phyloP scores from a whole-genome alignment of 2,329 filamentous ascomycete genomes.

The Aspergillus ochraceus region DNA sequence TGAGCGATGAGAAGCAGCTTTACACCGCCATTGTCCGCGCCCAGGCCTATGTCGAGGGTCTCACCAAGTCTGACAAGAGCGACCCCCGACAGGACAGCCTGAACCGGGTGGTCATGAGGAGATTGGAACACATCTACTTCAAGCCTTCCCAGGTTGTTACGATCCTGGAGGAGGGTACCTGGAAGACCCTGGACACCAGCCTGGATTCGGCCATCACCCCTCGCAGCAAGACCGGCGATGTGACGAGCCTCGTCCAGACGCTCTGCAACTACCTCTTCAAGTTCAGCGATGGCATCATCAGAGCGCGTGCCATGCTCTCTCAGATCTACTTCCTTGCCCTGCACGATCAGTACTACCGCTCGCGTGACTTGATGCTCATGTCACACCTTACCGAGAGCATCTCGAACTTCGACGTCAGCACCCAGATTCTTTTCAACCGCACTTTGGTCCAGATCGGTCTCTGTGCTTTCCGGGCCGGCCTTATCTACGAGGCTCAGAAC shows the following conservation, averaged over 20 bases:
- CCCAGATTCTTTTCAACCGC: conserved; percentile 97
- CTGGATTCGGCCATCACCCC: conserved; percentile 81
- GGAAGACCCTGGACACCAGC: conserved; percentile 71
- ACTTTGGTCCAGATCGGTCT: conserved; percentile 97
- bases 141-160: conserved; percentile 93
- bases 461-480: conserved; percentile 94
- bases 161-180: conserved; percentile 91
- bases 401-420: conserved; percentile 91
- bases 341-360: conserved; percentile 96
- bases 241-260: conserved; percentile 71
- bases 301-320: conserved; percentile 94
- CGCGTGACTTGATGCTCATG: conserved; percentile 99
- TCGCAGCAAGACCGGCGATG: conserved; percentile 66
- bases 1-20: conserved; percentile 84
- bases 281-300: conserved; percentile 92
- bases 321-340: conserved; percentile 98
- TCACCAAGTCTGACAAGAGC: conserved; percentile 68
- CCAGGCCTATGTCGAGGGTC: conserved; percentile 81
- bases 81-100: conserved; percentile 80
- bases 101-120: conserved; percentile 90
- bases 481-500: conserved; percentile 96
- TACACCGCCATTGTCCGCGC: conserved; percentile 92
- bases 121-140: conserved; percentile 98
- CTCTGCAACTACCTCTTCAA: conserved; percentile 95
- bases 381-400: conserved; percentile 98